Percentiles rank a stretch among this genome's conserved stretches.
Conservation (phyloP, 2,329 filamentous ascomycete species). For the Trichoderma simmonsii region DNA sequence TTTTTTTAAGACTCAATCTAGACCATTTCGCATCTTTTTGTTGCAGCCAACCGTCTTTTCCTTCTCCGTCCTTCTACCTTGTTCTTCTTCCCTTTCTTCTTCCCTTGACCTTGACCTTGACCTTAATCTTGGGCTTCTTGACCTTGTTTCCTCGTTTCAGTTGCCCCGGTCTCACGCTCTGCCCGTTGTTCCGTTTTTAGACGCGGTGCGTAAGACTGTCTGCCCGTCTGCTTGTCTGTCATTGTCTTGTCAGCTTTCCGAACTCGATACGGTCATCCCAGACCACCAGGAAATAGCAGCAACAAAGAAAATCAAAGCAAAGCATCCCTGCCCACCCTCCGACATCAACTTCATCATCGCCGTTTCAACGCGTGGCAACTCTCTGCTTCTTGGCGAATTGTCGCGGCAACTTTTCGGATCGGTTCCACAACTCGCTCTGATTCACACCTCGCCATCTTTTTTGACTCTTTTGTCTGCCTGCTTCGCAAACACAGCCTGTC, state of each 20-base stretch:
- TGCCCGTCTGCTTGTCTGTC: not conserved
- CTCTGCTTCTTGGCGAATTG: not conserved
- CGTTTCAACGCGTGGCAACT: constrained; percentile 16
- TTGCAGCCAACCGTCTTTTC: not conserved
- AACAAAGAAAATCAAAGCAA: not conserved
- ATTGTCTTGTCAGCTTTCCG: not conserved
- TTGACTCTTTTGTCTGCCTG: not conserved
- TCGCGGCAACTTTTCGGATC: constrained; percentile 12
- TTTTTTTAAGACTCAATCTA: constrained; percentile 19
- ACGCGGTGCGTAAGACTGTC: not conserved
- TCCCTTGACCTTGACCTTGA: not conserved
- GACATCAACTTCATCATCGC: not conserved
- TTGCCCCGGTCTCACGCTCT: not conserved
- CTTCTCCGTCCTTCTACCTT: not conserved
- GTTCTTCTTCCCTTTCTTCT: not conserved
- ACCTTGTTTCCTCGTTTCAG: not conserved
- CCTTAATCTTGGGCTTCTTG: no score
- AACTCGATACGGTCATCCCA: not conserved
- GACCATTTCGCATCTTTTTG: not conserved
- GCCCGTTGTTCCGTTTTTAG: not conserved
- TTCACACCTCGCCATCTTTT: not conserved
- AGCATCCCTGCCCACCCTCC: not conserved
- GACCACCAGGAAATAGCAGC: not conserved
- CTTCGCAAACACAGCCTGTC: not conserved
- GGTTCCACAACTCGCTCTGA: constrained; percentile 12